These are phyloP conservation scores for Fusarium torulosum DNA, from an alignment of 2,329 filamentous ascomycete species.

Conservation along the genomic window DNA sequence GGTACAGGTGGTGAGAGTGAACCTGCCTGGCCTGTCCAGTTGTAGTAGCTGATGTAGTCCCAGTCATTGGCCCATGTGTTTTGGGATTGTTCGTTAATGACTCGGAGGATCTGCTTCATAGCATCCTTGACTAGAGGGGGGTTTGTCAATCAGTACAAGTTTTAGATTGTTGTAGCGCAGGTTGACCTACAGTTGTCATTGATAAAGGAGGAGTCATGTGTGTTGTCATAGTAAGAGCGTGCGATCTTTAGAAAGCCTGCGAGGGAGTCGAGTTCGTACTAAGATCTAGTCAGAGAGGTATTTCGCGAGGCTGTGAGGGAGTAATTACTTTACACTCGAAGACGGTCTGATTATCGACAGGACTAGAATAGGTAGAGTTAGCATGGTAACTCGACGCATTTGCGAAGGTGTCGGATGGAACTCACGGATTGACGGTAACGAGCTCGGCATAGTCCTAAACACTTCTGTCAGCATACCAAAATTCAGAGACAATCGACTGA, in stretches of 20 bases:
- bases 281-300: rapidly evolving
- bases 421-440: slow-evolving; percentile 20
- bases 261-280: slow-evolving; percentile 31
- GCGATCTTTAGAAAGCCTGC: slow-evolving; percentile 31
- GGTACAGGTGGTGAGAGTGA: slow-evolving; percentile 23
- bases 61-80: slow-evolving; percentile 32
- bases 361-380: background rate
- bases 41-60: slow-evolving; percentile 31
- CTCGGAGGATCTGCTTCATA: slow-evolving; percentile 16
- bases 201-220: slow-evolving; percentile 17
- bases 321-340: slow-evolving; percentile 26
- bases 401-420: rapidly evolving
- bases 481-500: background rate
- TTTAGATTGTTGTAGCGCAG: background rate
- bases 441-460: slow-evolving; percentile 19
- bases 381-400: rapidly evolving
- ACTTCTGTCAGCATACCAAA: background rate
- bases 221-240: slow-evolving; percentile 24
- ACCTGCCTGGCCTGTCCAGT: slow-evolving; percentile 23
- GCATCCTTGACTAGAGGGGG: slow-evolving; percentile 2
- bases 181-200: slow-evolving; percentile 20
- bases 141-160: rapidly evolving
- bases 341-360: slow-evolving; percentile 24
- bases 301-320: rapidly evolving
- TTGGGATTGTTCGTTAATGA: slow-evolving; percentile 24